Evolutionary conservation across 2,329 filamentous ascomycete genomes (phyloP), one percentile per base, ranked within the genome.

Genomic region (Teratosphaeria zuluensis): DNA sequence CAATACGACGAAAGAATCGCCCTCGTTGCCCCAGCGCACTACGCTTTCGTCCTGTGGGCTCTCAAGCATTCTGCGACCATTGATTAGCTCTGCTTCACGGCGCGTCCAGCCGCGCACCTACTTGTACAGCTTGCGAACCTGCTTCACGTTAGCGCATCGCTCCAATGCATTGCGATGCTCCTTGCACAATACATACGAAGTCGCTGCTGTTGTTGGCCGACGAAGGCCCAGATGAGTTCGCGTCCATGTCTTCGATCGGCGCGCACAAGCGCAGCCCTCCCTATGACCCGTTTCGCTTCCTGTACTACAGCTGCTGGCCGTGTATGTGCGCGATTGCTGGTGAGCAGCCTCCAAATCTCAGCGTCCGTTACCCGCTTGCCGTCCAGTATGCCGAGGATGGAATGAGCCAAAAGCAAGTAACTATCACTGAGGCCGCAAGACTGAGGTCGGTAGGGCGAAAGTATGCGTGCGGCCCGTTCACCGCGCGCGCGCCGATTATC

Each of bases 101-200:
- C 14, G 38, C 32, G 21, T 24, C 31, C 31, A 16, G 21, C 32
- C 31, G 54, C 28, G 35, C 14, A 75, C 82, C 76, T 86, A 97
- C 92, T 96, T 95, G 82, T 96, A 97, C 65, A 97, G 80, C 78
- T 97, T 97, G 80, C 92, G 91, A 77, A 97, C 92, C 92, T 96
- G 68, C 52, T 67, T 28, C 31, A 21, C 71, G 56, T 62, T 58
- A 64, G 56, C 53, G 31, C 21, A 19, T 30, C 42, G 16, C 7
- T 32, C 51, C 51, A 62, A 58, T 56, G 35, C 42, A 32, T 58
- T 53, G 59, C 88, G 89, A 80, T 35, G 52, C 52, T n/a, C 16
- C 6, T n/a, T 28, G 11, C n/a, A n/a, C 32, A 9, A 19, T n/a
- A 59, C 57, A 21, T 80, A 95, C 91, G 82, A 96, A 96, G 79